Conservation (phyloP, 495 filamentous ascomycete genomes). For the Penicillium samsonianum region DNA sequence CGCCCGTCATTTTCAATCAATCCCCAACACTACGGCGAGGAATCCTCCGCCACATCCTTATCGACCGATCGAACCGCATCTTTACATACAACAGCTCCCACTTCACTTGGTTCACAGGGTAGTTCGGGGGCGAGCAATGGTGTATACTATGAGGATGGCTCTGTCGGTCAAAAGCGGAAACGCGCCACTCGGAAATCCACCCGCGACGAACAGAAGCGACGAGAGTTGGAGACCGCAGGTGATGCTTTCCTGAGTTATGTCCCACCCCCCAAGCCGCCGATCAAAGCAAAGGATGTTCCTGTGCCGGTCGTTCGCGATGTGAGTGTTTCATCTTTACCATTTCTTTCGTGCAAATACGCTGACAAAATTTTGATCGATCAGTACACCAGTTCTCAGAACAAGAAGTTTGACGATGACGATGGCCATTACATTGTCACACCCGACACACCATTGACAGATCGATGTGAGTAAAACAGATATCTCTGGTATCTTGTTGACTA, state of each 20-base stretch:
- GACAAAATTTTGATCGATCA: slow-evolving; percentile 25
- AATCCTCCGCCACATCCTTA: slow-evolving; percentile 67
- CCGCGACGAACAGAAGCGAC: slow-evolving; percentile 76
- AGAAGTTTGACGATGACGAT: slow-evolving; percentile 89
- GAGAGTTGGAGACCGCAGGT: slow-evolving; percentile 64
- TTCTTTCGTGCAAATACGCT: slow-evolving; percentile 13
- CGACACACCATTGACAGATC: slow-evolving; percentile 77
- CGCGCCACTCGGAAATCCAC: slow-evolving; percentile 73
- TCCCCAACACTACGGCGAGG: slow-evolving; percentile 62
- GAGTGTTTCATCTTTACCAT: slow-evolving; percentile 42
- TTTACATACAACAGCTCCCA: slow-evolving; percentile 84
- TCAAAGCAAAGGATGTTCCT: slow-evolving; percentile 88
- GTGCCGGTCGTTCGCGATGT: slow-evolving; percentile 84
- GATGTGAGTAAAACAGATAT: slow-evolving; percentile 66
- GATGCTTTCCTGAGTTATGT: slow-evolving; percentile 78
- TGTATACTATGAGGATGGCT: slow-evolving; percentile 53
- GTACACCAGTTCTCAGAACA: slow-evolving; percentile 46
- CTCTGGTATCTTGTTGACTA: slow-evolving; percentile 5
- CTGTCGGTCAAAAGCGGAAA: slow-evolving; percentile 82
- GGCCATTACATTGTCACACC: slow-evolving; percentile 92
- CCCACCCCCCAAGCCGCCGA: slow-evolving; percentile 81
- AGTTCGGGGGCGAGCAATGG: slow-evolving; percentile 61
- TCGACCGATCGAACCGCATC: slow-evolving; percentile 89
- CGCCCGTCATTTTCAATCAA: slow-evolving; percentile 68
- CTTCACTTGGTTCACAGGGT: slow-evolving; percentile 78